These are phyloP conservation scores for Globisporangium parvum DNA, from an alignment of 352 stramenopile species.

Conservation along the genomic window DNA sequence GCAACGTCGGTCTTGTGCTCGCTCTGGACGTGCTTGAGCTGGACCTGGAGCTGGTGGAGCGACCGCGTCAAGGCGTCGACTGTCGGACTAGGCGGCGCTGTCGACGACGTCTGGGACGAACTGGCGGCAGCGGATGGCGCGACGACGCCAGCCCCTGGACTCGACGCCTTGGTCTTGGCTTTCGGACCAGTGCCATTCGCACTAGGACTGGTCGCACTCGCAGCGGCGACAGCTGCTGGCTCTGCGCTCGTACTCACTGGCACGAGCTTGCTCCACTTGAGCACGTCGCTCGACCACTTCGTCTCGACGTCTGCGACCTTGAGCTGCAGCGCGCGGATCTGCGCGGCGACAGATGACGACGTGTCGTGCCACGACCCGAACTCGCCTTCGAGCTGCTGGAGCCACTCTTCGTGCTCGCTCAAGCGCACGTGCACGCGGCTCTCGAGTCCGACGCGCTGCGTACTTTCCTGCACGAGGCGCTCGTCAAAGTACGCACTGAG, in stretches of 20 bases:
- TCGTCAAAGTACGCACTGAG: conserved; percentile 66
- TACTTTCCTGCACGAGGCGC: conserved; percentile 47
- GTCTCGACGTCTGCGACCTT: conserved; percentile 24
- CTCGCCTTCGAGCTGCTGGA: conserved; percentile 72
- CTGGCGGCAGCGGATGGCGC: background rate
- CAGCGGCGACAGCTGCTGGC: background rate
- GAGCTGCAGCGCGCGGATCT: conserved; percentile 26
- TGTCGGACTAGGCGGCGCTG: background rate
- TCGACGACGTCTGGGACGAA: background rate
- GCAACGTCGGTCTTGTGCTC: conserved; percentile 29
- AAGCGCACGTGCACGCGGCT: conserved; percentile 49
- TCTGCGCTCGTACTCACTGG: background rate
- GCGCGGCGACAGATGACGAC: conserved; percentile 23
- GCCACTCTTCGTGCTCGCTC: conserved; percentile 68
- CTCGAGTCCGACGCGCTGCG: conserved; percentile 56
- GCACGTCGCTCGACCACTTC: conserved; percentile 18
- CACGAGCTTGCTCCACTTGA: conserved; percentile 26
- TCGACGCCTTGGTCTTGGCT: conserved; percentile 5
- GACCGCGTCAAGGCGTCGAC: conserved; percentile 13
- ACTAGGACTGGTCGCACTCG: conserved; percentile 1
- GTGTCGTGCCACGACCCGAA: conserved; percentile 49
- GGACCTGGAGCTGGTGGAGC: conserved; percentile 26
- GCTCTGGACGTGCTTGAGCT: conserved; percentile 32
- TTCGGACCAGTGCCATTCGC: conserved; percentile 4
- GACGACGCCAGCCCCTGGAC: background rate